These are phyloP conservation scores for Amylostereum areolatum DNA, from an alignment of 1,284 basidiomycete genomes.

Conservation along the genomic window DNA sequence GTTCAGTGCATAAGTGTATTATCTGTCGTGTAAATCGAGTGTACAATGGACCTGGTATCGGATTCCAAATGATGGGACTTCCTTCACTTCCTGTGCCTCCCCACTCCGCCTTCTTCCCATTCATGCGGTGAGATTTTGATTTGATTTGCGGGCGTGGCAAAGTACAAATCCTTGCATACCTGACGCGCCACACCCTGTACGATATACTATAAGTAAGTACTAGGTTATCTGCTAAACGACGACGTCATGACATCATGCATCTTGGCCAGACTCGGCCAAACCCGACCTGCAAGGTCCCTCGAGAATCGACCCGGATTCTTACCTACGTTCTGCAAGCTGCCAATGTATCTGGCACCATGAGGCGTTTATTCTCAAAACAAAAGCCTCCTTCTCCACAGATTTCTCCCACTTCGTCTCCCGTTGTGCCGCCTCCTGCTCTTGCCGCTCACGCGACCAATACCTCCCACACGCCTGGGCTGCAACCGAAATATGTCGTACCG, in stretches of 20 bases:
- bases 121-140: too few relatives aligned
- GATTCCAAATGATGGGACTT: too few relatives aligned
- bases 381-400: slow-evolving; percentile 9
- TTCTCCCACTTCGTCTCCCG: slow-evolving; percentile 5
- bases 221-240: not conserved
- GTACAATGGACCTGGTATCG: too few relatives aligned
- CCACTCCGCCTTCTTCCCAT: too few relatives aligned
- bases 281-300: too few relatives aligned
- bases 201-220: slow-evolving; percentile 4
- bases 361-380: slow-evolving; percentile 22
- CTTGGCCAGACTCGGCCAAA: not conserved
- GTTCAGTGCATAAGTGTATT: not conserved
- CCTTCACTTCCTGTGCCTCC: too few relatives aligned
- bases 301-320: too few relatives aligned
- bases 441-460: slow-evolving; percentile 9
- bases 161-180: too few relatives aligned
- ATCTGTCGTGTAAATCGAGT: too few relatives aligned
- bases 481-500: slow-evolving; percentile 57
- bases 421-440: slow-evolving; percentile 8
- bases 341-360: slow-evolving; percentile 16
- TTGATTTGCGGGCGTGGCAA: too few relatives aligned
- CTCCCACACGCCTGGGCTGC: slow-evolving; percentile 32
- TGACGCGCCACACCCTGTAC: too few relatives aligned
- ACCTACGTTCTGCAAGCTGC: not conserved
- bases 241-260: slow-evolving; percentile 5